Percentiles rank a stretch among this genome's conserved stretches.
phyloP scores from a whole-genome alignment of 495 filamentous ascomycete species.

The Neurospora sp. region DNA sequence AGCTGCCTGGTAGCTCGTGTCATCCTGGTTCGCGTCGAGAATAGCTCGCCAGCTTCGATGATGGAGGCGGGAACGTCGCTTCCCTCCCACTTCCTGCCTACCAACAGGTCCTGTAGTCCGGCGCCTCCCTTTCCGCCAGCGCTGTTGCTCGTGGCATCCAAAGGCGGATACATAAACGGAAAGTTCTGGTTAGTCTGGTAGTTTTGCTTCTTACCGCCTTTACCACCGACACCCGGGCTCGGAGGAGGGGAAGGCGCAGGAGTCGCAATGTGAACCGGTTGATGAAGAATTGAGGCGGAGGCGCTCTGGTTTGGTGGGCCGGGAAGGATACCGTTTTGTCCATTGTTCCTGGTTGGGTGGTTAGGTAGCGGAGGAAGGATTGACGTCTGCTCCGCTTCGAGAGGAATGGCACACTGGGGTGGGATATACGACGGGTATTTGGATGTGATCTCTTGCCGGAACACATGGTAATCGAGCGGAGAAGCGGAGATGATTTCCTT shows the following conservation, averaged over 20 bases:
- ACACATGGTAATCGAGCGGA: slow-evolving; percentile 90
- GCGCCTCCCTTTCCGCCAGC: slow-evolving; percentile 79
- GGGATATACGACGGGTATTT: slow-evolving; percentile 97
- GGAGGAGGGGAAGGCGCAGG: slow-evolving; percentile 95
- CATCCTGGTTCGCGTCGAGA: slow-evolving; percentile 79
- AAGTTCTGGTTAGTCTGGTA: slow-evolving; percentile 99
- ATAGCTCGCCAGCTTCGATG: slow-evolving; percentile 87
- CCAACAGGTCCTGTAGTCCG: slow-evolving; percentile 62
- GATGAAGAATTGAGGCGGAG: slow-evolving; percentile 79
- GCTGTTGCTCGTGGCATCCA: slow-evolving; percentile 71
- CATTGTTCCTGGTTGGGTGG: slow-evolving; percentile 47
- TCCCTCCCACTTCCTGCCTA: slow-evolving; percentile 78
- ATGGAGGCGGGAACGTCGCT: slow-evolving; percentile 88
- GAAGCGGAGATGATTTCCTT: slow-evolving; percentile 72
- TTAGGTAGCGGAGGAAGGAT: slow-evolving; percentile 78
- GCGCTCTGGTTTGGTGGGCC: slow-evolving; percentile 39
- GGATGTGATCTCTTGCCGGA: slow-evolving; percentile 95
- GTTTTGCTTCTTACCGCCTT: slow-evolving; percentile 95
- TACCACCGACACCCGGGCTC: slow-evolving; percentile 80
- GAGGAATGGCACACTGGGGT: slow-evolving; percentile 68
- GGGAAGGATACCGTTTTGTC: slow-evolving; percentile 37
- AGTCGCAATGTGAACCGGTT: slow-evolving; percentile 95
- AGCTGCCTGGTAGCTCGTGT: slow-evolving; percentile 83
- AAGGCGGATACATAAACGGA: slow-evolving; percentile 90
- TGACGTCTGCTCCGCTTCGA: slow-evolving; percentile 83